Conservation (phyloP, 2,329 filamentous ascomycete genomes). For the Colletotrichum melonis region DNA sequence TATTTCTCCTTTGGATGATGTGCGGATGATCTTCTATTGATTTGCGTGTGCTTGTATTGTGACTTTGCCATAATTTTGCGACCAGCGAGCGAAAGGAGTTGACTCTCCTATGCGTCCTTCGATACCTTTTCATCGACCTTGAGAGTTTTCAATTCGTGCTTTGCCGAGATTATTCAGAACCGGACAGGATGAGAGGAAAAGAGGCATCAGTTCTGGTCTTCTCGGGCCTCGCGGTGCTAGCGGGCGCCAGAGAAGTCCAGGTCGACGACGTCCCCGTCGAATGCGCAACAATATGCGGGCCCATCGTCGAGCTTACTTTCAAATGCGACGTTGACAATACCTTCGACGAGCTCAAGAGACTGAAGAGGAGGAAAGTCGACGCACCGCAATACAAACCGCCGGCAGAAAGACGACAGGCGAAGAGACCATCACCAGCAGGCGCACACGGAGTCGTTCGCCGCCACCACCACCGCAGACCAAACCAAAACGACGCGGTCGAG, state of each 20-base stretch:
- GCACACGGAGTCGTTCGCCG: neutral
- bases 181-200: conserved; percentile 41
- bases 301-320: conserved; percentile 54
- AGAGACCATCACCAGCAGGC: neutral
- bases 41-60: neutral
- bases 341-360: conserved; percentile 38
- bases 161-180: no score
- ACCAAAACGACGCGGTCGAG: neutral
- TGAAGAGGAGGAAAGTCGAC: conserved; percentile 42
- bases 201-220: conserved; percentile 42
- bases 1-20: conserved; percentile 18
- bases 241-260: conserved; percentile 45
- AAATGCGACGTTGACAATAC: conserved; percentile 45
- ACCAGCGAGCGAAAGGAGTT: neutral
- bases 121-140: neutral
- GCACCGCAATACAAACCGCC: neutral
- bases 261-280: conserved; percentile 50
- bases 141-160: no score
- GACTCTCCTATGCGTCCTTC: neutral
- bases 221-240: conserved; percentile 44
- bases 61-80: neutral
- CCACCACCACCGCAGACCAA: conserved; percentile 17
- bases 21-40: conserved; percentile 7
- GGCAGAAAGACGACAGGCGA: neutral
- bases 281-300: conserved; percentile 55